These are phyloP conservation scores for Balansia obtecta DNA, from an alignment of 2,329 filamentous ascomycete species.

Conservation along the genomic window DNA sequence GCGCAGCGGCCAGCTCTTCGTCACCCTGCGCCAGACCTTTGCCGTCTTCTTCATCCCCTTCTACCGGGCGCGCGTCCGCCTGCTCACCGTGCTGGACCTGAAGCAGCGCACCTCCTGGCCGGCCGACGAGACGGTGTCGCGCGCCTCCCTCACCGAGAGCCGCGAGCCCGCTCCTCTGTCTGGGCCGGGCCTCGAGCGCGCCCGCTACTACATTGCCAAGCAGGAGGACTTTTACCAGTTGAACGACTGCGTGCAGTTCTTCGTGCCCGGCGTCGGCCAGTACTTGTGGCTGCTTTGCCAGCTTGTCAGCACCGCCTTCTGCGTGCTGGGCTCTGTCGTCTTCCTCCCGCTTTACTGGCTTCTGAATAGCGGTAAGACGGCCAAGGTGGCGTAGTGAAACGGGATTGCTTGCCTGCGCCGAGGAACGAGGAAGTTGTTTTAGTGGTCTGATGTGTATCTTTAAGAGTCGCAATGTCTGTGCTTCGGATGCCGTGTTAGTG, in stretches of 20 bases:
- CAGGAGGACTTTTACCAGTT: slow-evolving; percentile 78
- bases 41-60: slow-evolving; percentile 67
- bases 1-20: slow-evolving; percentile 53
- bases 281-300: slow-evolving; percentile 47
- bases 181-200: slow-evolving; percentile 11
- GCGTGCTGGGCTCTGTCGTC: slow-evolving; percentile 43
- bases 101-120: slow-evolving; percentile 27
- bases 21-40: slow-evolving; percentile 63
- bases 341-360: slow-evolving; percentile 23
- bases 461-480: too few species aligned
- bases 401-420: too few species aligned
- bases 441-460: too few species aligned
- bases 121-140: slow-evolving; percentile 3
- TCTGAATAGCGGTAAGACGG: slow-evolving; percentile 13
- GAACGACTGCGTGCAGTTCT: slow-evolving; percentile 62
- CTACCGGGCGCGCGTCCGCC: slow-evolving; percentile 52
- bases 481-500: too few species aligned
- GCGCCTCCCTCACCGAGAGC: slow-evolving; percentile 4
- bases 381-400: slow-evolving; percentile 7
- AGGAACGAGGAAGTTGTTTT: too few species aligned
- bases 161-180: slow-evolving; percentile 8
- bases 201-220: slow-evolving; percentile 53
- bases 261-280: slow-evolving; percentile 46
- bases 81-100: slow-evolving; percentile 57
- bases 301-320: slow-evolving; percentile 50